These are phyloP conservation scores for Rhododendron kiyosumense DNA, from an alignment of 148 eudicot genomes.

Conservation along the genomic window DNA sequence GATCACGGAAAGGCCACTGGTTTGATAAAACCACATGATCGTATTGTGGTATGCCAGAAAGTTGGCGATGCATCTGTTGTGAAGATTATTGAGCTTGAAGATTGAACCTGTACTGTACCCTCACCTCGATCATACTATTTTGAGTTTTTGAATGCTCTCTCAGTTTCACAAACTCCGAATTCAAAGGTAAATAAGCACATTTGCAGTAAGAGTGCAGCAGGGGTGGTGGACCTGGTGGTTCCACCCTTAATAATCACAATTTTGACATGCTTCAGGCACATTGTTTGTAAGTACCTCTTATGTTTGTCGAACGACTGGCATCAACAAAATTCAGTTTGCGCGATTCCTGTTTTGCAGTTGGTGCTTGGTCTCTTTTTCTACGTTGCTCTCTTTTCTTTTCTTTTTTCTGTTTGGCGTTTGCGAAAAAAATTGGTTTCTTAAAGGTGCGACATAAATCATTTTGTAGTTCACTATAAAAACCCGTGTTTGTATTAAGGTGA, in stretches of 20 bases:
- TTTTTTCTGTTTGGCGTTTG: neutral
- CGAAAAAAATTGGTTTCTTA: neutral
- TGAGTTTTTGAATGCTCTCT: neutral
- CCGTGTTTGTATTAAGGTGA: neutral
- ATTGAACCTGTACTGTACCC: conserved; percentile 19
- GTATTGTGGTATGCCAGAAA: conserved; percentile 82
- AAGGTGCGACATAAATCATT: neutral
- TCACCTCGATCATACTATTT: neutral
- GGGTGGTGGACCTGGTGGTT: neutral
- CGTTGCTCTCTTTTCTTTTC: neutral
- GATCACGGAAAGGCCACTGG: conserved; percentile 80
- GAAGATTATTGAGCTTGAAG: conserved; percentile 93
- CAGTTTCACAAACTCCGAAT: neutral
- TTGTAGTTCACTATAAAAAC: neutral
- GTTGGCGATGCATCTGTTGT: conserved; percentile 82
- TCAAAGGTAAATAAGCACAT: neutral
- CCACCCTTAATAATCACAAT: neutral
- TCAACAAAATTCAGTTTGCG: neutral
- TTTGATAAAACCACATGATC: conserved; percentile 69
- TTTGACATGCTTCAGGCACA: neutral
- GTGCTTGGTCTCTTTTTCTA: neutral
- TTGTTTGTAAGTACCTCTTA: neutral
- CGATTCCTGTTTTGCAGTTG: neutral
- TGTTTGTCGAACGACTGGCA: neutral
- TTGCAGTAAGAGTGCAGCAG: neutral